Evolutionary conservation across 306 rosid genomes (phyloP), one percentile per base, ranked within the genome.

Genomic region (Fagus sylvatica): DNA sequence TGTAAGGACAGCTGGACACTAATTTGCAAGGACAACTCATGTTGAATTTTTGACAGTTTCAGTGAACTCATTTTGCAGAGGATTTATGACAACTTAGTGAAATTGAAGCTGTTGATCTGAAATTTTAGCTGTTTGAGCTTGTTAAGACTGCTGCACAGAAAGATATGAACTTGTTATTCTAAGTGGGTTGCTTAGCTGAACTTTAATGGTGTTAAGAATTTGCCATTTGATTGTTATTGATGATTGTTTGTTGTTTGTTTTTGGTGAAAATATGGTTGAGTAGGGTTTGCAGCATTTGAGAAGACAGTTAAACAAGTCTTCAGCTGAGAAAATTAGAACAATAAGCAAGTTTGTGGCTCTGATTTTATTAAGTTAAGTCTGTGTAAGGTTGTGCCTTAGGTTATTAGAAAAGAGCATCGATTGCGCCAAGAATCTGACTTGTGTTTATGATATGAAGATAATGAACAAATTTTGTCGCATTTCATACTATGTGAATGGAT

Each of bases 1-100:
- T 17, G 74, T 6, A 73, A 69, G 83, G 90, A 89, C 89, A 46
- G 74, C 75, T 82, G 90, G 91, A 84, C 91, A 66, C 11, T 17
- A 83, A 43, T 76, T 79, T 80, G 8, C 62, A 76, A 81, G 81
- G 84, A 22, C 28, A 22, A 79, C 89, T 74, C 69, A 7, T 55
- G 41, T 49, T 76, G 83, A 76, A 60, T 34, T 79, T 74, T 67
- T 83, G 67, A 74, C 80, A 75, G 53, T 80, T 68, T 41, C n/a
- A 49, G 55, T 42, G 73, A 79, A 79, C 82, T 78, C 69, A 54
- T 72, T 34, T 76, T 76, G 77, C 42, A 57, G 55, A n/a, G 30
- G 68, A 74, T 81, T 76, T 83, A 11, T 80, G 76, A 80, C 48
- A 83, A 79, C 62, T 81, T 73, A 73, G 67, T 86, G 71, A 78